Evolutionary conservation across 495 filamentous ascomycete species (phyloP).

Genomic region (Parathielavia hyrcaniae): DNA sequence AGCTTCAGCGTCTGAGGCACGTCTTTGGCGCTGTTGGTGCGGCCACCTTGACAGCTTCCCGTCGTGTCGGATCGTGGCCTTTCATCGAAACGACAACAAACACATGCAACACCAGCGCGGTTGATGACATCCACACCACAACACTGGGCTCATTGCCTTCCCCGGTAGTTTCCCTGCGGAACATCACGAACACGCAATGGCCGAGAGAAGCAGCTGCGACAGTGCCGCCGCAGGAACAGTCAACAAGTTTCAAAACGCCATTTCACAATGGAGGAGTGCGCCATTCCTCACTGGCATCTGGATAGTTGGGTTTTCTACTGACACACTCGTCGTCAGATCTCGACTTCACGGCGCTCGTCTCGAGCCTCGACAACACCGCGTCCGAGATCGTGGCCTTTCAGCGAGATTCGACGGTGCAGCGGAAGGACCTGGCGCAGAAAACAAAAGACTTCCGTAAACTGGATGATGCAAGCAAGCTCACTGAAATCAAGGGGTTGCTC

Average conservation of each 20-base stretch:
- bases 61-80: not conserved
- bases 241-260: constrained; percentile 92
- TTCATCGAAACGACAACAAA: not conserved
- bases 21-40: constrained; percentile 6
- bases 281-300: constrained; percentile 1
- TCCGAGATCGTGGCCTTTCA: constrained; percentile 90
- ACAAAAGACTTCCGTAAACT: constrained; percentile 97
- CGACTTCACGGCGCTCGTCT: constrained; percentile 77
- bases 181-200: constrained; percentile 26
- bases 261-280: constrained; percentile 93
- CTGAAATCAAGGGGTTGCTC: constrained; percentile 79
- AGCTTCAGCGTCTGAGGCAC: not conserved
- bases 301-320: constrained; percentile 9
- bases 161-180: constrained; percentile 4
- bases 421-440: constrained; percentile 95
- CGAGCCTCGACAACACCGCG: constrained; percentile 81
- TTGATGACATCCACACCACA: constrained; percentile 22
- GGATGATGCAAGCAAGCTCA: constrained; percentile 81
- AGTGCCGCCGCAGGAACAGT: constrained; percentile 33
- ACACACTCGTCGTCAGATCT: constrained; percentile 53
- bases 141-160: constrained; percentile 10
- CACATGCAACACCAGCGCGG: not conserved
- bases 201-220: constrained; percentile 22
- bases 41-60: constrained; percentile 19
- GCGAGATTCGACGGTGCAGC: constrained; percentile 82